Conservation (phyloP, 176 grass and related monocot genomes). For the Zizania latifolia region DNA sequence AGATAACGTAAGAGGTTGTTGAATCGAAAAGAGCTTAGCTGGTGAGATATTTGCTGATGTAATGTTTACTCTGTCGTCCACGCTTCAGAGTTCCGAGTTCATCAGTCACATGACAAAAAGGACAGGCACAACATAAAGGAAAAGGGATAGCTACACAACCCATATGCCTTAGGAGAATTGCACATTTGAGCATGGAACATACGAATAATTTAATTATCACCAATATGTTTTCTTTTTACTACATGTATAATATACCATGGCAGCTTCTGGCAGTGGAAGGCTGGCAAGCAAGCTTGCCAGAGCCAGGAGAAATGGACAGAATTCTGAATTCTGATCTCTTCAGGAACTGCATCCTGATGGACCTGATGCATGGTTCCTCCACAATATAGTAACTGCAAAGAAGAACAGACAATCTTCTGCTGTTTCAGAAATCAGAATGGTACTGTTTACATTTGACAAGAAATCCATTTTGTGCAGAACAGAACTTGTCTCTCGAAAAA, state of each 20-base stretch:
- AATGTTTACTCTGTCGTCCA: constrained; percentile 7
- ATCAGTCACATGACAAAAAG: background rate
- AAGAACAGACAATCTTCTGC: background rate
- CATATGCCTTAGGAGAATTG: background rate
- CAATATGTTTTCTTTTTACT: background rate
- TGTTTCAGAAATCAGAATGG: background rate
- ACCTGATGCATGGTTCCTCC: no score
- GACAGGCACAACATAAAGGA: background rate
- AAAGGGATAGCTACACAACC: background rate
- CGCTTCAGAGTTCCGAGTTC: background rate
- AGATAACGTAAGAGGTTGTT: constrained; percentile 21
- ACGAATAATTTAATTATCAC: background rate
- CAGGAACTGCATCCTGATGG: background rate
- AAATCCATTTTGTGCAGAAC: background rate
- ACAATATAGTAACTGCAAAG: background rate
- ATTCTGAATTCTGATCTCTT: background rate
- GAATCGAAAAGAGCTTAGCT: constrained; percentile 12
- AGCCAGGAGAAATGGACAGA: background rate
- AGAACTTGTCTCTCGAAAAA: no score
- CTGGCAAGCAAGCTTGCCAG: background rate
- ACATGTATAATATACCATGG: background rate
- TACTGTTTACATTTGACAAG: background rate
- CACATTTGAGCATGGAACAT: background rate
- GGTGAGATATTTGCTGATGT: constrained; percentile 33
- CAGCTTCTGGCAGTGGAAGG: background rate